Percentiles rank a stretch among this genome's conserved stretches.
Evolutionary conservation across 176 grass and related monocot species (phyloP).

Genomic region (Ananas comosus): DNA sequence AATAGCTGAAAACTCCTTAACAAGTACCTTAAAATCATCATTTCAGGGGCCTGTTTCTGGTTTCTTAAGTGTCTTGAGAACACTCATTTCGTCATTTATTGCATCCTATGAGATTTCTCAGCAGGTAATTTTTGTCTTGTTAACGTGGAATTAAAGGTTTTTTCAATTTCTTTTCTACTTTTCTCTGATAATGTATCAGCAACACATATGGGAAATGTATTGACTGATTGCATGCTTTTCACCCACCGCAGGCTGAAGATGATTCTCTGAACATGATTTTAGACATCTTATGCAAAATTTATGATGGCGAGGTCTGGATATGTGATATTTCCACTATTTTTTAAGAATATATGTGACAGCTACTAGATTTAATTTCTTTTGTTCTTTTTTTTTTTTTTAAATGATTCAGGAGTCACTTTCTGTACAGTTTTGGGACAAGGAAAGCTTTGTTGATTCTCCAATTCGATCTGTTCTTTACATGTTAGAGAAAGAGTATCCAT

Average conservation of each 20-base stretch:
- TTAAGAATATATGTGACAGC: background rate
- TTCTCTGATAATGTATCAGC: background rate
- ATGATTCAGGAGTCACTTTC: slow-evolving; percentile 75
- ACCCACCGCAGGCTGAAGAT: slow-evolving; percentile 40
- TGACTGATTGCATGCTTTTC: slow-evolving; percentile 19
- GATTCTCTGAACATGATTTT: slow-evolving; percentile 53
- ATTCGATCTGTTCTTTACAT: slow-evolving; percentile 83
- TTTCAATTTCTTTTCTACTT: too few relatives aligned
- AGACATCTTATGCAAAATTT: slow-evolving; percentile 58
- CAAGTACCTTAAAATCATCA: slow-evolving; percentile 4
- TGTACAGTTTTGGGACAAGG: slow-evolving; percentile 94
- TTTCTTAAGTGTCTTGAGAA: slow-evolving; percentile 64
- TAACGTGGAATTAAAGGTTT: background rate
- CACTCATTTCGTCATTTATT: slow-evolving; percentile 82
- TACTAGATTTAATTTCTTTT: background rate
- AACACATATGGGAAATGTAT: background rate
- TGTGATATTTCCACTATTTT: background rate
- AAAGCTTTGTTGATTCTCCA: slow-evolving; percentile 82
- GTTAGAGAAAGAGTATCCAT: slow-evolving; percentile 84
- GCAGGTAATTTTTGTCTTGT: slow-evolving; percentile 37
- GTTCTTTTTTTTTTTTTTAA: background rate
- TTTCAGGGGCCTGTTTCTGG: slow-evolving; percentile 93
- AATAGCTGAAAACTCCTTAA: too few relatives aligned
- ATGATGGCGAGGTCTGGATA: slow-evolving; percentile 60
- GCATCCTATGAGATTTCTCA: slow-evolving; percentile 82